These are phyloP conservation scores for Acanthamoeba royreba DNA, from an alignment of 208 protist species.

Conservation along the genomic window DNA sequence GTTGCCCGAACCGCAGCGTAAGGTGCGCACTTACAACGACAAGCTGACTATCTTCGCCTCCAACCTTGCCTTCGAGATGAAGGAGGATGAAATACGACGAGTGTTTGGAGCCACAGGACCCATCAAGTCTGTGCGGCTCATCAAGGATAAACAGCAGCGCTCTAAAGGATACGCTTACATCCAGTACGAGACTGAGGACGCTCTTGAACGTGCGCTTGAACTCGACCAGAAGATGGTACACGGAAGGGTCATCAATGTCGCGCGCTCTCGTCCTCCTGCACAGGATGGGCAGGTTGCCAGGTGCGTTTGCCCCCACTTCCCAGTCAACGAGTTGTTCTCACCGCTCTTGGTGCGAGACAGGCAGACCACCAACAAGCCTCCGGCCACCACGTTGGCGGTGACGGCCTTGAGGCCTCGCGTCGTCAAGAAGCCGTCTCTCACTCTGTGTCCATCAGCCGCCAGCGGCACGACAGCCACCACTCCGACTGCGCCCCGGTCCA, in stretches of 20 bases:
- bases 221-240: background rate
- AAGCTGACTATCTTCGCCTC: background rate
- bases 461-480: background rate
- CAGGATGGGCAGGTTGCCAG: background rate
- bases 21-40: background rate
- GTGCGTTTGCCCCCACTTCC: background rate
- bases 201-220: background rate
- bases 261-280: background rate
- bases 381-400: too few species aligned
- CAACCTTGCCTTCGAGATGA: background rate
- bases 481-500: background rate
- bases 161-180: constrained; percentile 23
- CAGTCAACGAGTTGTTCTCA: background rate
- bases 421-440: background rate
- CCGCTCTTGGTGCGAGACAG: background rate
- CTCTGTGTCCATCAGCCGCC: background rate
- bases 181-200: background rate
- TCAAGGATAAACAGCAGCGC: background rate
- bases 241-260: background rate
- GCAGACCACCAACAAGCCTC: background rate
- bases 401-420: background rate
- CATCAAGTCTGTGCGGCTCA: background rate
- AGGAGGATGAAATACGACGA: background rate
- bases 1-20: background rate
- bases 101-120: background rate